Conservation (phyloP, 805 yeast genomes). For the Wickerhamiella bombiphila region DNA sequence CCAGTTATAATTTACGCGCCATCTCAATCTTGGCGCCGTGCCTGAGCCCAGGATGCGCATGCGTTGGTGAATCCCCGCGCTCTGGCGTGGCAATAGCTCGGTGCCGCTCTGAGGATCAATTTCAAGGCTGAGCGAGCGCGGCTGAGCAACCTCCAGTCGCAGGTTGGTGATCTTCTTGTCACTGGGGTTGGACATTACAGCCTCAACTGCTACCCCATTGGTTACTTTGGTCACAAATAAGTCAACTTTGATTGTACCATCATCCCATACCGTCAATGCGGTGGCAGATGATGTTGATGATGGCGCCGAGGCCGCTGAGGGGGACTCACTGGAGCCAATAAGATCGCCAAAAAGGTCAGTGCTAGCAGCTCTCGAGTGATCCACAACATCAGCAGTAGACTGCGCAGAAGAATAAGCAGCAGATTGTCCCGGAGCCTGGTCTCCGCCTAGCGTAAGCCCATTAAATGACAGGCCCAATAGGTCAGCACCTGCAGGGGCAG, state of each 20-base stretch:
- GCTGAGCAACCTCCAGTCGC: slow-evolving; percentile 55
- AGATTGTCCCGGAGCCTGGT: slow-evolving; percentile 7
- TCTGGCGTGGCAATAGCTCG: slow-evolving; percentile 32
- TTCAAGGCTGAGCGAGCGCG: slow-evolving; percentile 42
- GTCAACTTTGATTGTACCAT: slow-evolving; percentile 34
- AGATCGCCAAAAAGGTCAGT: slow-evolving; percentile 4
- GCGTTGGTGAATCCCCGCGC: slow-evolving; percentile 40
- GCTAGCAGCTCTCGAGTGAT: slow-evolving; percentile 4
- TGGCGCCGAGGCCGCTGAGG: not conserved
- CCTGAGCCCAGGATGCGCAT: slow-evolving; percentile 25
- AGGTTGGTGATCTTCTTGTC: slow-evolving; percentile 33
- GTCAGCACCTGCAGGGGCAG: slow-evolving; percentile 31
- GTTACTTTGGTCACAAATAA: slow-evolving; percentile 29
- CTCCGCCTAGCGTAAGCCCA: slow-evolving; percentile 32
- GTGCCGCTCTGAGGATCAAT: slow-evolving; percentile 51
- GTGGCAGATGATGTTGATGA: slow-evolving; percentile 7
- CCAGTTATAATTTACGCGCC: slow-evolving; percentile 48
- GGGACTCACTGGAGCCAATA: not conserved
- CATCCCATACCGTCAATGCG: slow-evolving; percentile 15
- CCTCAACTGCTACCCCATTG: slow-evolving; percentile 30
- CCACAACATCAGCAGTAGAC: slow-evolving; percentile 10
- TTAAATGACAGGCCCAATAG: slow-evolving; percentile 51
- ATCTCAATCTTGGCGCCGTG: slow-evolving; percentile 55
- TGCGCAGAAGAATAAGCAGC: slow-evolving; percentile 8
- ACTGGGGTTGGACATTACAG: slow-evolving; percentile 38